Evolutionary conservation across 768 basidiomycete genomes (phyloP).

Genomic region (Lentinus brumalis): DNA sequence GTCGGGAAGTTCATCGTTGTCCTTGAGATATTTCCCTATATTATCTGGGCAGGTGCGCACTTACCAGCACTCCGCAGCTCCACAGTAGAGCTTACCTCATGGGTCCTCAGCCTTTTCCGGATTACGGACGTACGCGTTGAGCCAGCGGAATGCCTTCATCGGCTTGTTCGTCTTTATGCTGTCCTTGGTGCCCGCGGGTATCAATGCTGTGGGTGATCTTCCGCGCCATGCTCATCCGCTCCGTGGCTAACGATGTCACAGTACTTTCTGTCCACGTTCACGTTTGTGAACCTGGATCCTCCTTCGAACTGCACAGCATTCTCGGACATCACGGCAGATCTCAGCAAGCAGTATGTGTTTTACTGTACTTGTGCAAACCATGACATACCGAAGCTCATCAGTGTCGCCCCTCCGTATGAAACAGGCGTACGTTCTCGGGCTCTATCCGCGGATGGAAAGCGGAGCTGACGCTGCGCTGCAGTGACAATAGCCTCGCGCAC

Average conservation of each 20-base stretch:
- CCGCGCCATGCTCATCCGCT: no score
- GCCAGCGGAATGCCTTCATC: slow-evolving; percentile 1
- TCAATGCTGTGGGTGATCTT: slow-evolving; percentile 6
- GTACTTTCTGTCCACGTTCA: slow-evolving; percentile 14
- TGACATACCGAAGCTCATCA: neutral
- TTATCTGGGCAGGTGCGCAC: slow-evolving; percentile 8
- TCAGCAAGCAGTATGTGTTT: slow-evolving; percentile 4
- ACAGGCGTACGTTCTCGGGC: no score
- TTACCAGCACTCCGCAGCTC: neutral
- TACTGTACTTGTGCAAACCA: neutral
- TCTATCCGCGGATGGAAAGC: neutral
- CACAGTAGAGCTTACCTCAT: neutral
- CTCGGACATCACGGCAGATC: slow-evolving; percentile 4
- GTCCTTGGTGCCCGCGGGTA: slow-evolving; percentile 3
- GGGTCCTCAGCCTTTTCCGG: slow-evolving; percentile 1
- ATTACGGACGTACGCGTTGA: slow-evolving; percentile 5
- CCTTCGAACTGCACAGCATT: slow-evolving; percentile 9
- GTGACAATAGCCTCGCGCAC: slow-evolving; percentile 12
- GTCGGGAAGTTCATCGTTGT: slow-evolving; percentile 6
- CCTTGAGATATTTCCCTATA: slow-evolving; percentile 5
- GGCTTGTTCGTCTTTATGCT: neutral
- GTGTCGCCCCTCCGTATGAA: no score
- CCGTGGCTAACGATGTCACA: neutral
- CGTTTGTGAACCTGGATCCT: neutral
- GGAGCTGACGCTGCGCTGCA: neutral